phyloP scores from a whole-genome alignment of 2,329 filamentous ascomycete genomes.

The Thelonectria rubi region DNA sequence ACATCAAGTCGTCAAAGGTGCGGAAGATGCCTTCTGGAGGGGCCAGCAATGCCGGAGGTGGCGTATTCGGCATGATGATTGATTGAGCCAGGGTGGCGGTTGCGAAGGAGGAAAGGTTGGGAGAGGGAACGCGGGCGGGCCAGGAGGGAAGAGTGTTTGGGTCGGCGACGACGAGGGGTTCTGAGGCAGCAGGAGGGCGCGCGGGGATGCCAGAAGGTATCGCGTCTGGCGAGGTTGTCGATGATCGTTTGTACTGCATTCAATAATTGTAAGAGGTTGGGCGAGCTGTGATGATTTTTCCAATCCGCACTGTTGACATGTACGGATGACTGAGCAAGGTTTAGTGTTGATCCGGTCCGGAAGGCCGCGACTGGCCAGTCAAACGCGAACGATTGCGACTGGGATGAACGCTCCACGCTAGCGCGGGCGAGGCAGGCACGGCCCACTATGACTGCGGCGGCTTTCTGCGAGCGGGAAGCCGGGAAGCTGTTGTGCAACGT shows the following conservation, averaged over 20 bases:
- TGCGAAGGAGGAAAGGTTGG: conserved; percentile 40
- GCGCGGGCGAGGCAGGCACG: conserved; percentile 18
- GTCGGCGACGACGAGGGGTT: conserved; percentile 19
- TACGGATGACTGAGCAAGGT: conserved; percentile 46
- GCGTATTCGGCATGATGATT: conserved; percentile 57
- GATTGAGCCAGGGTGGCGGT: conserved; percentile 47
- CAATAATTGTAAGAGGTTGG: conserved; percentile 45
- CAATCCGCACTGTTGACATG: conserved; percentile 54
- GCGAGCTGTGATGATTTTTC: conserved; percentile 53
- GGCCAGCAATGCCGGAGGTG: conserved; percentile 59
- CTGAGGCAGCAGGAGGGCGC: conserved; percentile 22
- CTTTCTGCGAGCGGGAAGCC: neutral
- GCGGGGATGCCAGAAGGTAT: conserved; percentile 27
- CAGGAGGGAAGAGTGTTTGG: conserved; percentile 24
- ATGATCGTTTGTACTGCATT: conserved; percentile 33
- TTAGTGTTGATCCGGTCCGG: conserved; percentile 53
- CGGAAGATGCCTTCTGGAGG: conserved; percentile 69
- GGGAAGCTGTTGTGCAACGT: too few species aligned
- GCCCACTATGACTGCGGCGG: conserved; percentile 15
- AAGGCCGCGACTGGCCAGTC: conserved; percentile 39
- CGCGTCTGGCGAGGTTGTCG: conserved; percentile 38
- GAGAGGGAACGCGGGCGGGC: conserved; percentile 33
- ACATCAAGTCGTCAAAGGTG: conserved; percentile 67
- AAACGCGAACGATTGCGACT: conserved; percentile 34
- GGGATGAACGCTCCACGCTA: conserved; percentile 23